These are phyloP conservation scores for Dactylellina leptospora DNA, from an alignment of 2,329 filamentous ascomycete species.

Conservation along the genomic window DNA sequence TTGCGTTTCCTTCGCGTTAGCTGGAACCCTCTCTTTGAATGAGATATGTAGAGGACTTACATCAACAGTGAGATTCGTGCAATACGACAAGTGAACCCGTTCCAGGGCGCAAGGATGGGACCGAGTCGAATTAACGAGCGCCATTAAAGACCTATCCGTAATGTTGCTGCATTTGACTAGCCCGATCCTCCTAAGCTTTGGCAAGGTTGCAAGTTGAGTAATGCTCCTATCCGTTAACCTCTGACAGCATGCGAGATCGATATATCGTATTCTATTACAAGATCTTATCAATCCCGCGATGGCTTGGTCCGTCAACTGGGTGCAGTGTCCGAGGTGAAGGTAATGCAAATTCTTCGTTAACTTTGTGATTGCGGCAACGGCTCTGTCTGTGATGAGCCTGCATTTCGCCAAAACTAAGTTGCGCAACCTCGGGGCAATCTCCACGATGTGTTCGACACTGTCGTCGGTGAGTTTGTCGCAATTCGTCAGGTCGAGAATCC, in stretches of 20 bases:
- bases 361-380: constrained; percentile 80
- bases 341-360: constrained; percentile 97
- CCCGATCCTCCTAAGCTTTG: constrained; percentile 93
- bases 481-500: constrained; percentile 92
- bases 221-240: constrained; percentile 89
- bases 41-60: constrained; percentile 15
- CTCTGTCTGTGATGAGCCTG: constrained; percentile 85
- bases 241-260: constrained; percentile 93
- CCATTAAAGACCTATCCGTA: constrained; percentile 86
- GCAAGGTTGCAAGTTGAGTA: constrained; percentile 80
- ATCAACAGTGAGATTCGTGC: constrained; percentile 61
- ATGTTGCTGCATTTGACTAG: constrained; percentile 92
- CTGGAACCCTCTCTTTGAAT: neutral
- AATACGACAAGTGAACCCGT: constrained; percentile 95
- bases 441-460: constrained; percentile 86
- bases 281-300: constrained; percentile 82
- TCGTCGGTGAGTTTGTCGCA: constrained; percentile 84
- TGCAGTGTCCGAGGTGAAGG: constrained; percentile 92
- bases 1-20: too few relatives aligned
- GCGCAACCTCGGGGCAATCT: constrained; percentile 82
- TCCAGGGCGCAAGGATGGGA: constrained; percentile 71
- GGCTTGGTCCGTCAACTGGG: constrained; percentile 86
- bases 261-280: constrained; percentile 95
- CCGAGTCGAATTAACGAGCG: constrained; percentile 75
- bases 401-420: constrained; percentile 97